Base-by-base conservation (phyloP, 2,329 filamentous ascomycete genomes). In the Botrytis elliptica region DNA sequence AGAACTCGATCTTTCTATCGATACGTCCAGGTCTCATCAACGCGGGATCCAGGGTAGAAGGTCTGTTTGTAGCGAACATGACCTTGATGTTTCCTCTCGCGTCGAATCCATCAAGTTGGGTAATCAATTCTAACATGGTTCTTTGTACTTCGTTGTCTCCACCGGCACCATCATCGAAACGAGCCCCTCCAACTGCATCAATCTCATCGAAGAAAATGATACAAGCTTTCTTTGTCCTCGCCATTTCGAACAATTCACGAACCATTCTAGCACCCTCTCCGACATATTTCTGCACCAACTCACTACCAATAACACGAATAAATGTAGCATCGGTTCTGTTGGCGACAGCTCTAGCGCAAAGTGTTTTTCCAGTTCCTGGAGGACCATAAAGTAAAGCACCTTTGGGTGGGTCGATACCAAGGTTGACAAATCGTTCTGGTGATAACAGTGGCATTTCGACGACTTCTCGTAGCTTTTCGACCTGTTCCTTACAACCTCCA, bases 161-260 rank as follows among this genome's bases (percentile, higher is more conserved):
- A 79, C 95, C 95, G 76, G 95, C 95, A 77, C 95, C 95, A 79
- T 98, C 95, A 80, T 98, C 95, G 82, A 98, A 98, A 83, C 95
- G 93, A 57, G 95, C 95, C 79, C 95, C 95, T 81, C 95, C 95
- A 72, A 98, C 93, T 67, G 95, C 95, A 83, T 98, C 95, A 76
- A 98, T 96, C 85, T 99, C 96, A 83, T 99, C 96, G 81, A 97
- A 97, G 90, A 99, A 99, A 85, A 99, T 99, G 82, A 99, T 99
- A 84, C 96, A 99, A 0, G 96, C 96, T 85, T 99, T 99, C 89
- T 99, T 99, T 73, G 96, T 98, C 79, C 96, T 91, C 16, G 96
- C 96, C 96, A 99, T 99, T 85, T 99, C 96, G 83, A 99, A 99
- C 4, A 99, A 89, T 85, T 99, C 96, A 80, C 96, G 91, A 33